Evolutionary conservation across 2,329 filamentous ascomycete species (phyloP), one percentile per base, ranked within the genome.

Genomic region (Sporothrix mexicana): DNA sequence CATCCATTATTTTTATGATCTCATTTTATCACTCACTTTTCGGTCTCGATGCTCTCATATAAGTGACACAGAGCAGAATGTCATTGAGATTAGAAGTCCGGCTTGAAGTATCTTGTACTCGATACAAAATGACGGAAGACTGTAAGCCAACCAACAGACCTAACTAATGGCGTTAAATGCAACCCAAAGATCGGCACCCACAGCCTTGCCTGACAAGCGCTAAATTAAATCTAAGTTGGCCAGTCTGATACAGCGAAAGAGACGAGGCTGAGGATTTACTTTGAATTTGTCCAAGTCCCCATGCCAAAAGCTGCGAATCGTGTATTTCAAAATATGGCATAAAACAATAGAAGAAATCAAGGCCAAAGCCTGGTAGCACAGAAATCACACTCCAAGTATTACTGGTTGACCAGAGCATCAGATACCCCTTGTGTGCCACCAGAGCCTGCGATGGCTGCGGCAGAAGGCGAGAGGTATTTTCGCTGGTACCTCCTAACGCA

Each of bases 151-250:
- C 41, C 20, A 15, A 66, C 10, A 45, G 20, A 23, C 61, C 30
- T 6, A 47, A 9, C 9, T 15, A 15, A 45, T 30, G 1, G 43
- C 30, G 15, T n/a, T 5, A 49, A 30, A 67, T 67, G 64, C 47
- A 53, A 53, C 47, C 66, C 23, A 67, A 67, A 23, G 66, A 55
- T 55, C 47, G 47, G 53, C 13, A 47, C 23, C 30, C 17, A 7
- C 66, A 68, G 66, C 66, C 66, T 68, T 10, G 66, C 47, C 47
- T 55, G 47, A 68, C 5, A 51, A 23, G 66, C 66, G 47, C 66
- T 55, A 68, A 41, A 53, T n/a, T 41, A 7, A 36, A 12, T n/a
- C 2, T 49, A 41, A 68, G 25, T 41, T 43, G 8, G 25, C 1
- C 25, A 7, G 23, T 17, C 5, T 8, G 13, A 53, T 55, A 23